Base-by-base conservation (phyloP, 1,284 basidiomycete species). In the Melampsora larici-populina region DNA sequence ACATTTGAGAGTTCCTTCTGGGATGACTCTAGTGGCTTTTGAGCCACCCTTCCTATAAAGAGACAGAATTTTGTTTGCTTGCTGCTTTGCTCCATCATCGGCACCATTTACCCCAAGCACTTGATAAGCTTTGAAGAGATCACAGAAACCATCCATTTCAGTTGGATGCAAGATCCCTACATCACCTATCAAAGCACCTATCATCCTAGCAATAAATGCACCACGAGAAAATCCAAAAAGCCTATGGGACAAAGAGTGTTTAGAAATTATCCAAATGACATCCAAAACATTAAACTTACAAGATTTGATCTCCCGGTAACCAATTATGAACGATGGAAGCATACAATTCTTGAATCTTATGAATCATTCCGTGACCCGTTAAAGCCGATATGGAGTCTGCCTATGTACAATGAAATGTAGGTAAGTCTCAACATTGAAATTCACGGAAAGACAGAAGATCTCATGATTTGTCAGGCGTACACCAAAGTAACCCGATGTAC, bases 221-320 rank as follows among this genome's bases (percentile, higher is more conserved):
- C 78, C 78, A 9, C 78, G 71, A 60, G 71, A 74, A 46, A 79
- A 79, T n/a, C 78, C 78, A 43, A 79, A 79, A 0, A 75, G 36
- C n/a, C 73, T 75, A 26, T n/a, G 66, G n/a, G n/a, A n/a, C n/a
- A 64, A 64, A 64, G 15, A 8, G 13, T 31, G 15, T 7, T 31
- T 64, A 40, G n/a, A 36, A 36, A n/a, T 40, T 6, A 40, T 40
- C 11, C 36, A 40, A 40, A 40, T 40, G 36, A 40, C 11, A 6
- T 40, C n/a, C 11, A 40, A 40, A 40, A 11, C 7, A 40, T n/a
- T n/a, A 11, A 29, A 46, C 48, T 62, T 62, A 68, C 64, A 78
- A 69, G 36, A 80, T 79, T 73, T 81, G 80, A 63, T 81, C 80
- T 1, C 80, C 80, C 3, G 64, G 46, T 26, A 76, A 72, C 60